phyloP scores from a whole-genome alignment of 2,329 filamentous ascomycete genomes.

The Lachnellula cervina region DNA sequence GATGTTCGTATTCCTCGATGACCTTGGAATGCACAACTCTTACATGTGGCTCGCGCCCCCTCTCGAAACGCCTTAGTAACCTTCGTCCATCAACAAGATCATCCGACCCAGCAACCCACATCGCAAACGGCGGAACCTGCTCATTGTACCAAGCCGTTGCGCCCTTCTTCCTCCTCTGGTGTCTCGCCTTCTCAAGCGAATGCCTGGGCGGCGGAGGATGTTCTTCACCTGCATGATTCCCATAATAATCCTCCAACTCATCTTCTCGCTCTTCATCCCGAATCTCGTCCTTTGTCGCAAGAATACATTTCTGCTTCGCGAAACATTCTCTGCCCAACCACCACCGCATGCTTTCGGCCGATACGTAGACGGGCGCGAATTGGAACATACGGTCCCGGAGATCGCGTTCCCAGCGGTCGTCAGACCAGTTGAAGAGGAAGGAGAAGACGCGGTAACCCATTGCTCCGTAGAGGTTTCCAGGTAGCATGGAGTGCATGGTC shows the following conservation, averaged over 20 bases:
- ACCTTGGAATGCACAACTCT: conserved; percentile 75
- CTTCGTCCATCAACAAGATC: conserved; percentile 76
- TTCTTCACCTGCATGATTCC: neutral
- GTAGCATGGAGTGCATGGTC: conserved; percentile 66
- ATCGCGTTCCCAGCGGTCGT: conserved; percentile 76
- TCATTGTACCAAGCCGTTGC: conserved; percentile 76
- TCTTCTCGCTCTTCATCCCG: conserved; percentile 50
- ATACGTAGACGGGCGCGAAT: conserved; percentile 87
- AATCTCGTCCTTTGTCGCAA: conserved; percentile 71
- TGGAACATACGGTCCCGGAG: conserved; percentile 82
- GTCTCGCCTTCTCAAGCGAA: conserved; percentile 26
- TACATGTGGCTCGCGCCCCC: conserved; percentile 75
- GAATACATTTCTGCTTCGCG: conserved; percentile 77
- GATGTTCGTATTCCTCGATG: conserved; percentile 84
- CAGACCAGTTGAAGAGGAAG: conserved; percentile 85
- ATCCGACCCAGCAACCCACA: conserved; percentile 84
- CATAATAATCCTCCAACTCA: conserved; percentile 29
- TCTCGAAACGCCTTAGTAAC: conserved; percentile 68
- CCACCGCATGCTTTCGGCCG: conserved; percentile 88
- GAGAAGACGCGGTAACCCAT: conserved; percentile 86
- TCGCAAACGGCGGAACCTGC: conserved; percentile 72
- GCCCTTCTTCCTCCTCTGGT: conserved; percentile 40
- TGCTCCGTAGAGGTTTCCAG: conserved; percentile 66
- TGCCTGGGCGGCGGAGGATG: neutral
- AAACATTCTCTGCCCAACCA: conserved; percentile 90